Base-by-base conservation (phyloP, 1,284 basidiomycete genomes). In the Veloporphyrellus conicus region DNA sequence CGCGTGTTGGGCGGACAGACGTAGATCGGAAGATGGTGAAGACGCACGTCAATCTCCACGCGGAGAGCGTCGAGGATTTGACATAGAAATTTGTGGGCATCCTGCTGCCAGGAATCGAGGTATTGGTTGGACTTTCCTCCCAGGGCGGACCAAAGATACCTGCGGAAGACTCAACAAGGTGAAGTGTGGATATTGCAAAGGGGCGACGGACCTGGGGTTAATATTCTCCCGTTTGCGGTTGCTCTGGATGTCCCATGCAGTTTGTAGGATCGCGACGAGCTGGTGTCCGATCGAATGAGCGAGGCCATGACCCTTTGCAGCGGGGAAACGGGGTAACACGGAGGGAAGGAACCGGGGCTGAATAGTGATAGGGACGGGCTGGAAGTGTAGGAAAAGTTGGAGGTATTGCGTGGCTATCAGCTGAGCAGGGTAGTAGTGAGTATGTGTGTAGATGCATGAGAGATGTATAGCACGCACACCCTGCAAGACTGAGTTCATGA, bases 81-180 rank as follows among this genome's bases (percentile, higher is more conserved):
- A 31, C 90, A 77, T 37, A 96, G 71, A 55, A 95, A 85, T 70
- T 96, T 93, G 63, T 97, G 93, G 6, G 93, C 92, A 60, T 97
- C 93, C 68, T 97, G 93, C 67, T 97, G 93, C 16, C 84, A 77
- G 61, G 87, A 87, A 60, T 93, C 92, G 41, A 90, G 81, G 62
- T 95, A 97, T 60, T 97, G 93, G 57, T 93, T 90, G 64, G 93
- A 90, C 68, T 95, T 95, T 55, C 76, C 73, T 1, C 90, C 88
- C 18, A 96, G 73, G 20, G 79, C 76, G 19, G 74, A 67, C 14
- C 94, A 69, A 32, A 94, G 64, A 23, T 78, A 72, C 60, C 87
- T 80, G 52, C 16, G 22, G 39, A 8, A 48, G 42, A 47, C 6
- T 37, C 6, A 42, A 29, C 20, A 4, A 22, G 27, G 43, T 15